Conservation (phyloP, 2,329 filamentous ascomycete species). For the Parastagonospora avenae region DNA sequence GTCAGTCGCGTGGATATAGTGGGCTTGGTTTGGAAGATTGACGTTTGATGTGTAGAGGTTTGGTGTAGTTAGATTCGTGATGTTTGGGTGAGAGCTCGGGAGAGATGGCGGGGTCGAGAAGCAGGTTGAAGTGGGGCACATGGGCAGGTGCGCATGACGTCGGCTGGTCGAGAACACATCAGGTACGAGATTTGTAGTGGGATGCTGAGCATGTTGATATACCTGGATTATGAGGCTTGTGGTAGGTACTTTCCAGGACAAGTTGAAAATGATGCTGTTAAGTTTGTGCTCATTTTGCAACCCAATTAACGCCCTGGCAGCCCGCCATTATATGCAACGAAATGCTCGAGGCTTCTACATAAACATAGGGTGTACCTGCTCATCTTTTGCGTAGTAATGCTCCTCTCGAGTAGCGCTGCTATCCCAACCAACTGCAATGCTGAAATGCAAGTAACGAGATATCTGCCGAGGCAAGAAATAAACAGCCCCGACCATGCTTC, state of each 20-base stretch:
- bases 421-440: not conserved
- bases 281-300: too few species aligned
- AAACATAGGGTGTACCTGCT: not conserved
- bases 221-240: too few species aligned
- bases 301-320: not conserved
- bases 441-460: slow-evolving; percentile 1
- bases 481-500: not conserved
- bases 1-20: not conserved
- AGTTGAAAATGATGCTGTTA: too few species aligned
- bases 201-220: too few species aligned
- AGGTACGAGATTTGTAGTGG: not conserved
- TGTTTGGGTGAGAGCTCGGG: slow-evolving; percentile 3
- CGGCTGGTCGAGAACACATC: not conserved
- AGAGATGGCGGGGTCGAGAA: slow-evolving; percentile 13
- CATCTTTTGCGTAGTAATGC: not conserved
- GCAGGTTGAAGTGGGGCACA: slow-evolving; percentile 17
- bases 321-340: slow-evolving; percentile 1
- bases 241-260: too few species aligned
- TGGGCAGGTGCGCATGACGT: slow-evolving; percentile 8
- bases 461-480: not conserved
- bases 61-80: too few species aligned
- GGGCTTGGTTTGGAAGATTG: not conserved
- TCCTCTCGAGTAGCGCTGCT: not conserved
- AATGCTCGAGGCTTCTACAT: slow-evolving; percentile 1
- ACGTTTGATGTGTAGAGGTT: slow-evolving; percentile 1